phyloP scores from a whole-genome alignment of 1,284 basidiomycete genomes.

The Neonothopanus nambi region DNA sequence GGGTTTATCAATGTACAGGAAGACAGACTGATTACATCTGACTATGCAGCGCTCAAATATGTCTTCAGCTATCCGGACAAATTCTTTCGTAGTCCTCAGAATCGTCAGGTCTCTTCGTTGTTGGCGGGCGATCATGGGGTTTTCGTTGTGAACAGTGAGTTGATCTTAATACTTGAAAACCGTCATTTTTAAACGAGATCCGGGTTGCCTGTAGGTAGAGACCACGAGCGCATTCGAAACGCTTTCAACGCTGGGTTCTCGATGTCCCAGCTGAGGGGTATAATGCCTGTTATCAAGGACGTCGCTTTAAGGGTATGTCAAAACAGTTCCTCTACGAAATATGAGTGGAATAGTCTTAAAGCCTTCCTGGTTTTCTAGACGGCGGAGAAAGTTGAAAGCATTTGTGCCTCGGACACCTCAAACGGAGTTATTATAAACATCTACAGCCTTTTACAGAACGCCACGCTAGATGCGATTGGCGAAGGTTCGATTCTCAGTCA shows the following conservation, averaged over 20 bases:
- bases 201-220: background rate
- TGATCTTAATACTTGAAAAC: no score
- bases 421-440: background rate
- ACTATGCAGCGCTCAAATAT: background rate
- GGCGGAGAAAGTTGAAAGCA: background rate
- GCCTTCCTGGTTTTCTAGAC: no score
- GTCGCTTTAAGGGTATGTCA: background rate
- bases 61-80: background rate
- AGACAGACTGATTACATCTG: background rate
- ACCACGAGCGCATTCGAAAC: background rate
- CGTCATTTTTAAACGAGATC: no score
- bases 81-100: background rate
- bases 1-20: background rate
- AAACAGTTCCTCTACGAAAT: no score
- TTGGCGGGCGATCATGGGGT: no score
- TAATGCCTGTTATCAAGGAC: background rate
- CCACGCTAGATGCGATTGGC: background rate
- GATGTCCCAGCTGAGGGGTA: no score
- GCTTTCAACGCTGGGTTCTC: background rate
- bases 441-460: background rate
- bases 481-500: background rate
- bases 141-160: no score
- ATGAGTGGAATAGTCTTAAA: no score
- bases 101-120: no score
- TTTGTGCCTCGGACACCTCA: background rate